These are phyloP conservation scores for Phyllosticta citriasiana DNA, from an alignment of 2,329 filamentous ascomycete genomes.

Conservation along the genomic window DNA sequence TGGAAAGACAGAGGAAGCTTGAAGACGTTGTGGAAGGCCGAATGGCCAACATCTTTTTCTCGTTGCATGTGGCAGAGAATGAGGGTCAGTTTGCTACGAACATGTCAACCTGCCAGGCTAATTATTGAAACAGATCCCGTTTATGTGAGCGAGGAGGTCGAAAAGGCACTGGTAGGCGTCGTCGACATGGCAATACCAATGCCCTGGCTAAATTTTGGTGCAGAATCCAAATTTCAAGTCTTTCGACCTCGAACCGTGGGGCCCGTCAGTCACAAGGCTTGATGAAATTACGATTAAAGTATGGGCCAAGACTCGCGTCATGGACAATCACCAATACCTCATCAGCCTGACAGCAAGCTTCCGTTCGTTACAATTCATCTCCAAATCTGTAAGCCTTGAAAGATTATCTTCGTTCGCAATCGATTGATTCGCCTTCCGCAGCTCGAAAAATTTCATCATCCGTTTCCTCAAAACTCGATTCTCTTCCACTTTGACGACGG, in stretches of 20 bases:
- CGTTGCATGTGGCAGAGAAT: constrained; percentile 58
- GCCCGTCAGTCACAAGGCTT: constrained; percentile 54
- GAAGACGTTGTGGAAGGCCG: constrained; percentile 61
- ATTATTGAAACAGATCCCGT: constrained; percentile 50
- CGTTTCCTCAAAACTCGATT: constrained; percentile 71
- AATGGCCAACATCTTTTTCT: constrained; percentile 84
- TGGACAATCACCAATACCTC: constrained; percentile 51
- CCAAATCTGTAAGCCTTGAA: constrained; percentile 44
- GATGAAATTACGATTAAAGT: constrained; percentile 58
- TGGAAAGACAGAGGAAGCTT: constrained; percentile 60
- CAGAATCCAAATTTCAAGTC: constrained; percentile 77
- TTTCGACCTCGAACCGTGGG: constrained; percentile 62
- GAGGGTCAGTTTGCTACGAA: constrained; percentile 21
- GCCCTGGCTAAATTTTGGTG: background rate
- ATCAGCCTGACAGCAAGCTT: constrained; percentile 65
- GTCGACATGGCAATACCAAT: background rate
- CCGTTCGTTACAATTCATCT: constrained; percentile 66
- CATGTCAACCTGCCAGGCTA: constrained; percentile 11
- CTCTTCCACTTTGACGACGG: constrained; percentile 81
- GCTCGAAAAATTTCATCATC: constrained; percentile 54
- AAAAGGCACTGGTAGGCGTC: constrained; percentile 51
- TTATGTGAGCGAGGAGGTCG: constrained; percentile 79
- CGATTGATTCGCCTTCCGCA: constrained; percentile 13
- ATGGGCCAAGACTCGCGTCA: constrained; percentile 55
- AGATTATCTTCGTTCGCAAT: background rate